A percentile compares a stretch with the other conserved stretches of the same genome.
These are phyloP conservation scores for Fusarium verticillioides DNA, from an alignment of 2,329 filamentous ascomycete species.

Conservation along the genomic window DNA sequence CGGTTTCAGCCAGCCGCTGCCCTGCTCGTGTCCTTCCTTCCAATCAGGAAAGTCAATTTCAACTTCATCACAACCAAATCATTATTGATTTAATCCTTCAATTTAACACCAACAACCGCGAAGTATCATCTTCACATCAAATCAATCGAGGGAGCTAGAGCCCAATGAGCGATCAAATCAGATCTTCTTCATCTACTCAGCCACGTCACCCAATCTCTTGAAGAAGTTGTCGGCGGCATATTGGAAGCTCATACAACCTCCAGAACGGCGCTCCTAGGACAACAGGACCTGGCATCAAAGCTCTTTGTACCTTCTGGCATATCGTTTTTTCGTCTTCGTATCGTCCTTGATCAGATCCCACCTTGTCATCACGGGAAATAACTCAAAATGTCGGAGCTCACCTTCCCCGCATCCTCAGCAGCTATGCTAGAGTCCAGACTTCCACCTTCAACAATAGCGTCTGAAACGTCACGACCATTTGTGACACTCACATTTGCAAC, in stretches of 20 bases:
- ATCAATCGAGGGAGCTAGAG: neutral
- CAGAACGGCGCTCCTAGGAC: neutral
- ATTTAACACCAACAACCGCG: too few relatives aligned
- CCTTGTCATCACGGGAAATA: neutral
- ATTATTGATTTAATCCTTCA: neutral
- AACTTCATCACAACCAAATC: constrained; percentile 18
- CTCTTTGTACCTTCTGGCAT: neutral
- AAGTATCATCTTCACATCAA: too few relatives aligned
- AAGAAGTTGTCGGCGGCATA: constrained; percentile 32
- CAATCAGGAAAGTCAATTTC: constrained; percentile 32
- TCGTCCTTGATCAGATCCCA: neutral
- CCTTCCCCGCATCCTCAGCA: constrained; percentile 48
- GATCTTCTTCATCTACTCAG: neutral
- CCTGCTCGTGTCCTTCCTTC: neutral
- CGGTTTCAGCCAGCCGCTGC: constrained; percentile 6
- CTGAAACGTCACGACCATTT: constrained; percentile 52
- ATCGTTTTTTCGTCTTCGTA: neutral
- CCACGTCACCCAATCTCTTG: neutral
- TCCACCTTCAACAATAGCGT: constrained; percentile 31
- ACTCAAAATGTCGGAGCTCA: constrained; percentile 50
- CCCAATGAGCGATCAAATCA: neutral
- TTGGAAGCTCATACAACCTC: constrained; percentile 1
- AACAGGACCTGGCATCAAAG: neutral
- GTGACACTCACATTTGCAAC: constrained; percentile 91
- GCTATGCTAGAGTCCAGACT: constrained; percentile 50